These are phyloP conservation scores for Chrysoporthe deuterocubensis DNA, from an alignment of 2,329 filamentous ascomycete species.

Conservation along the genomic window DNA sequence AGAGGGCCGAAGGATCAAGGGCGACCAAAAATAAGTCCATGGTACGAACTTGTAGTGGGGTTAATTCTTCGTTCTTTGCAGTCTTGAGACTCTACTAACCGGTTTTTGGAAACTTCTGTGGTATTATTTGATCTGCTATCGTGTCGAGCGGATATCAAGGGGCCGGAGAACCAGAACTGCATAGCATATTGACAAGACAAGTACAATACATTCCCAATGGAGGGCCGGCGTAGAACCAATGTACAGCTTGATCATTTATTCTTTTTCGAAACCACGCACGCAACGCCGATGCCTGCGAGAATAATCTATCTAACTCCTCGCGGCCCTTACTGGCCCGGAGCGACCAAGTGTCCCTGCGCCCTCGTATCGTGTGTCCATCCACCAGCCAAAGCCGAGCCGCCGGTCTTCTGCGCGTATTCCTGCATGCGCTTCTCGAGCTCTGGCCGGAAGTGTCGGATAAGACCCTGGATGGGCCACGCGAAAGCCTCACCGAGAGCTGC, in stretches of 20 bases:
- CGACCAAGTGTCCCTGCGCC: constrained; percentile 80
- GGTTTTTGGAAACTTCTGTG: not conserved
- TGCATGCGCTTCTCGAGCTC: constrained; percentile 92
- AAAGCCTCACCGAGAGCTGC: constrained; percentile 92
- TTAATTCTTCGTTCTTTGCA: not conserved
- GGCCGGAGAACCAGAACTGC: not conserved
- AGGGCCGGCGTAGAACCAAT: constrained; percentile 10
- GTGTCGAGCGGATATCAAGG: not conserved
- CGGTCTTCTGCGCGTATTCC: constrained; percentile 73
- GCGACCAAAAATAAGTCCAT: not conserved
- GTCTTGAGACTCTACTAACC: not conserved
- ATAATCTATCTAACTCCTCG: constrained; percentile 5
- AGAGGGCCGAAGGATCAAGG: not conserved
- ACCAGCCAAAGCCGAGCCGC: constrained; percentile 78
- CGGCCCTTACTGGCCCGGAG: constrained; percentile 79
- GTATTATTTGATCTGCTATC: not conserved
- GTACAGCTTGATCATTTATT: constrained; percentile 19
- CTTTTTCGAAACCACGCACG: constrained; percentile 14
- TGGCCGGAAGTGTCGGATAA: constrained; percentile 97
- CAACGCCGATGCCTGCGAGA: constrained; percentile 22
- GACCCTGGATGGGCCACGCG: constrained; percentile 96
- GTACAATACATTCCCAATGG: constrained; percentile 17
- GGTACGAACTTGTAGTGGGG: not conserved
- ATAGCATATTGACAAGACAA: not conserved
- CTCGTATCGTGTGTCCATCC: constrained; percentile 80